Conservation (phyloP, 257 asterid genomes). For the Cruciata laevipes region DNA sequence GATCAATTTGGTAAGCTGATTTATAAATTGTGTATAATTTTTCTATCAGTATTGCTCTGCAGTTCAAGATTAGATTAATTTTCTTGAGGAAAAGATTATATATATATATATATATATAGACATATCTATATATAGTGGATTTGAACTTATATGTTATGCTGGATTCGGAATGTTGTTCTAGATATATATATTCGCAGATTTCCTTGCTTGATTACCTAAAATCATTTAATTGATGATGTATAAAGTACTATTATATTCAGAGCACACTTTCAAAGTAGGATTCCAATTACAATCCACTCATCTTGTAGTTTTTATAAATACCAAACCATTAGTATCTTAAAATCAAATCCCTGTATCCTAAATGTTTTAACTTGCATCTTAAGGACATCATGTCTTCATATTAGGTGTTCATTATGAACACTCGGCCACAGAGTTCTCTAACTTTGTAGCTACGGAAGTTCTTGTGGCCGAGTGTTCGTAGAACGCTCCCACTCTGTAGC, state of each 20-base stretch:
- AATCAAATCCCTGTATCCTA: background rate
- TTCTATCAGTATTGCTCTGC: background rate
- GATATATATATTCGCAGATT: background rate
- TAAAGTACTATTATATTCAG: too few relatives aligned
- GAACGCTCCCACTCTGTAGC: too few relatives aligned
- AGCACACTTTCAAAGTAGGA: background rate
- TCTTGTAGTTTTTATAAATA: background rate
- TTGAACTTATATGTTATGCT: background rate
- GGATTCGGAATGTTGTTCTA: constrained; percentile 1
- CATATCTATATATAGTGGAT: background rate
- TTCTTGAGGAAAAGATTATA: constrained; percentile 3
- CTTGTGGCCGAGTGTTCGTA: too few relatives aligned
- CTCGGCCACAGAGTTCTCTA: too few relatives aligned
- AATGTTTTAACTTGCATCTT: background rate
- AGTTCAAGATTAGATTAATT: constrained; percentile 1
- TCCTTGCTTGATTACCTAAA: background rate
- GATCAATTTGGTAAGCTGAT: constrained; percentile 15
- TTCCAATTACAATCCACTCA: background rate
- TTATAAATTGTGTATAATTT: constrained; percentile 9
- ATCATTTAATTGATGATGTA: background rate
- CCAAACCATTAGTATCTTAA: too few relatives aligned
- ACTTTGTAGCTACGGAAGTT: too few relatives aligned
- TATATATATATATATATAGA: background rate
- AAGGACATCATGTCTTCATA: too few relatives aligned
- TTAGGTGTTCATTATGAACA: too few relatives aligned